A percentile compares a stretch with the other conserved stretches of the same genome.
These are phyloP conservation scores for Populus davidiana DNA, from an alignment of 345 rosid genomes.

Conservation along the genomic window DNA sequence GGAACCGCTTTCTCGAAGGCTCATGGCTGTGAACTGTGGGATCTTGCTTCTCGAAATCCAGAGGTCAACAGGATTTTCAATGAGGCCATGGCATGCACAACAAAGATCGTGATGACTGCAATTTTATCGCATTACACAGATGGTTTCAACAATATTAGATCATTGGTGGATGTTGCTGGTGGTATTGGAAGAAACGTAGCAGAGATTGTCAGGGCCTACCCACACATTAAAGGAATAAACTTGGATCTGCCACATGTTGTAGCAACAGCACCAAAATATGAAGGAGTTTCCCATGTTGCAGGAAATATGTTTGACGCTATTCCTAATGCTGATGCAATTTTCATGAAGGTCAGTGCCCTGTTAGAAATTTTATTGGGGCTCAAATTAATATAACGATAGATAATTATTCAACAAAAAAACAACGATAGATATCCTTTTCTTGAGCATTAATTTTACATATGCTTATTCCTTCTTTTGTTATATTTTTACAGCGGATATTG, in stretches of 20 bases:
- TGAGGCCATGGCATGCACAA: constrained; percentile 26
- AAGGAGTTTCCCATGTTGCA: constrained; percentile 29
- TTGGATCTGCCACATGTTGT: constrained; percentile 45
- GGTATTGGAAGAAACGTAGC: constrained; percentile 24
- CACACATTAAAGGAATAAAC: constrained; percentile 33
- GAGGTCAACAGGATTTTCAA: constrained; percentile 27
- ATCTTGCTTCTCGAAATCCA: constrained; percentile 11
- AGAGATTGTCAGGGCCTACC: constrained; percentile 28
- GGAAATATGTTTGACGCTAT: constrained; percentile 38
- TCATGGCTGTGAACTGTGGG: constrained; percentile 30
- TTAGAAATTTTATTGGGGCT: too few relatives aligned
- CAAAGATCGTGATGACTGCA: constrained; percentile 15
- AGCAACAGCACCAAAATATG: constrained; percentile 24
- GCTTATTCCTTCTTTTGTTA: too few relatives aligned
- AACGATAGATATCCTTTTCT: too few relatives aligned
- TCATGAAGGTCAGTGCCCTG: constrained; percentile 25
- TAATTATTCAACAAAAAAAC: too few relatives aligned
- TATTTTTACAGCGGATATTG: not conserved
- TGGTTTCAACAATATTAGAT: constrained; percentile 12
- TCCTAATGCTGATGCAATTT: constrained; percentile 31
- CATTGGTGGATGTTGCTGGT: constrained; percentile 40
- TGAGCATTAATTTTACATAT: too few relatives aligned
- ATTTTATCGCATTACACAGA: constrained; percentile 18
- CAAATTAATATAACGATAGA: too few relatives aligned
- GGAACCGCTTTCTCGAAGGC: constrained; percentile 37